Evolutionary conservation across 2,329 filamentous ascomycete genomes (phyloP), one percentile per base, ranked within the genome.

Genomic region (Akanthomyces uredinophilus): DNA sequence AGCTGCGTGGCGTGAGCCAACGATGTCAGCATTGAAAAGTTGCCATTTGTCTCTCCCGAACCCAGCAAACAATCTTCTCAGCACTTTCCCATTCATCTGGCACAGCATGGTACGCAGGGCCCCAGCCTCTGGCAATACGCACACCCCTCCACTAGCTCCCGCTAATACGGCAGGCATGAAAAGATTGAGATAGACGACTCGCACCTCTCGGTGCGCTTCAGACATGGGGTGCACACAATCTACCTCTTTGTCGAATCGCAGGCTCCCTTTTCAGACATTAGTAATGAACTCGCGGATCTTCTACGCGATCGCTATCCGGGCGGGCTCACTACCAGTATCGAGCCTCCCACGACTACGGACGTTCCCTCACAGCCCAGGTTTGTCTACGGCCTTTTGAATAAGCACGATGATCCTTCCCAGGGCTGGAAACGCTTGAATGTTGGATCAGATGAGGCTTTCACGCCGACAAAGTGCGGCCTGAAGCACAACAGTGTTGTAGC

Each of bases 191-290:
- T 77, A 22, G 74, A 77, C 64, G 80, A 85, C 50, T 75, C 80
- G n/a, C 78, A 82, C 66, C 79, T 84, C 68, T 90, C 88, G 11
- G 77, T 93, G 61, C 83, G 87, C 64, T 86, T 93, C 76, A 92
- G 91, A 73, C 83, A 89, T 71, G 86, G 88, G 70, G 84, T 85
- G 63, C 83, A 87, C 68, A 92, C 88, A 4, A 79, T 92, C 66
- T 84, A 90, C 68, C 79, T 92, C 63, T 87, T 89, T 65, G 80
- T 88, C 51, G 81, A 85, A 44, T 77, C 85, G 5, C 75, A 81
- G 16, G 80, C 81, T 44, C 74, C 85, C 13, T 84, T 91, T 69
- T 74, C 78, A 18, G 73, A 78, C 1, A 76, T 90, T 63, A 85
- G 85, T 62, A 68, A 78, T 20, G 80, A 85, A 22, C 81, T 93